A percentile compares a stretch with the other conserved stretches of the same genome.
phyloP scores from a whole-genome alignment of 2,329 filamentous ascomycete species.

The Alternaria sp. region DNA sequence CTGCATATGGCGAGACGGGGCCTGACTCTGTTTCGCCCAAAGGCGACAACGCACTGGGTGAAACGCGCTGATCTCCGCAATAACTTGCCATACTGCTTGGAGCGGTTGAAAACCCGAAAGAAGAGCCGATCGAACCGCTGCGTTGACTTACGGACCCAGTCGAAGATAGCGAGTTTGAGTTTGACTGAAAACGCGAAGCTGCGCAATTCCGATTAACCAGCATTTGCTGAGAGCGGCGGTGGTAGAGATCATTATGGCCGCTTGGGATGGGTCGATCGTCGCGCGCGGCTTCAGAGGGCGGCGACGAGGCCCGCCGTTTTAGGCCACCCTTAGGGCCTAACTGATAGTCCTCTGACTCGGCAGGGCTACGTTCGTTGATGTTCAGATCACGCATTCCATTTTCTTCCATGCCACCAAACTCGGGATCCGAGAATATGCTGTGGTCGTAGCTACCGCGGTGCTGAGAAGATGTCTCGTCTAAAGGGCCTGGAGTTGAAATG shows the following conservation, averaged over 20 bases:
- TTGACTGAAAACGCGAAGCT: slow-evolving; percentile 62
- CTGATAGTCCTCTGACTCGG: slow-evolving; percentile 55
- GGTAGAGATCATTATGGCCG: slow-evolving; percentile 59
- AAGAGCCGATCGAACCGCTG: slow-evolving; percentile 70
- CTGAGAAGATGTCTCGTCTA: slow-evolving; percentile 62
- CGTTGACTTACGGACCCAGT: slow-evolving; percentile 66
- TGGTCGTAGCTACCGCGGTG: slow-evolving; percentile 71
- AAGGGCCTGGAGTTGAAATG: slow-evolving; percentile 55
- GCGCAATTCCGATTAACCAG: slow-evolving; percentile 64
- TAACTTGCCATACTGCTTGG: slow-evolving; percentile 72
- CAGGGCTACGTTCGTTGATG: slow-evolving; percentile 62
- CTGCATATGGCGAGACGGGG: slow-evolving; percentile 63
- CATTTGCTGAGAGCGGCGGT: slow-evolving; percentile 64
- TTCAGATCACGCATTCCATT: slow-evolving; percentile 60
- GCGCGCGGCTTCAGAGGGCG: slow-evolving; percentile 63
- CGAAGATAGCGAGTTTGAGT: slow-evolving; percentile 70
- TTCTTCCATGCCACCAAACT: slow-evolving; percentile 62
- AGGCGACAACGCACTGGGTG: slow-evolving; percentile 67
- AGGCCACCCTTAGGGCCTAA: slow-evolving; percentile 61
- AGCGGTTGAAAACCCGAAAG: slow-evolving; percentile 63
- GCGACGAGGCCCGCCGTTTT: slow-evolving; percentile 71
- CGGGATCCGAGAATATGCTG: slow-evolving; percentile 59
- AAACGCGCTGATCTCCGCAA: slow-evolving; percentile 67
- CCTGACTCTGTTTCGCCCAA: slow-evolving; percentile 63
- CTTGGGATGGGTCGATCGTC: slow-evolving; percentile 56